Percentiles rank a stretch among this genome's conserved stretches.
These are phyloP conservation scores for Colletotrichum sp. DNA, from an alignment of 2,329 filamentous ascomycete species.

Conservation along the genomic window DNA sequence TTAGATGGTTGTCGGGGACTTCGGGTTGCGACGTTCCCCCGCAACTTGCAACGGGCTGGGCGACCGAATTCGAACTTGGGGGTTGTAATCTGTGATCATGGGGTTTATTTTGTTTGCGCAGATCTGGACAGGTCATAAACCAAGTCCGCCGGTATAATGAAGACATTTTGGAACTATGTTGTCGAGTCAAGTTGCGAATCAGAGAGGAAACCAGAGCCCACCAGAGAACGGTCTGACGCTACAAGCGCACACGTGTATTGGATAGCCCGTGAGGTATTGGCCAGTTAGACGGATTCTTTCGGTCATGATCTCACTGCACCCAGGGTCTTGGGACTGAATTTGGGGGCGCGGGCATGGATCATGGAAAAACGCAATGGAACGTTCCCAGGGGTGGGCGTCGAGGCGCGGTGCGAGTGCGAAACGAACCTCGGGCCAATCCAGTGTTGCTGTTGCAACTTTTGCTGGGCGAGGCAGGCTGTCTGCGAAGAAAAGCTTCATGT, in stretches of 20 bases:
- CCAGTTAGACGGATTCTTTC: neutral
- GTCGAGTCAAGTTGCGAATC: neutral
- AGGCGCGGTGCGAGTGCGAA: neutral
- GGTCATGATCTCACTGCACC: neutral
- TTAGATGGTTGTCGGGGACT: neutral
- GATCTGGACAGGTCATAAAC: neutral
- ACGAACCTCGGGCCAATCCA: conserved; percentile 5
- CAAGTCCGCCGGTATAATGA: neutral
- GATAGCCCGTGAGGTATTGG: neutral
- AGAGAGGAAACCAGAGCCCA: neutral
- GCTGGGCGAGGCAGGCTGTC: neutral
- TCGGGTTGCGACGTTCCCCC: neutral
- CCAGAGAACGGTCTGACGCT: neutral
- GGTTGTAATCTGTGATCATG: neutral
- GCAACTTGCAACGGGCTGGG: neutral
- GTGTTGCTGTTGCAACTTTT: neutral
- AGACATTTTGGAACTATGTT: neutral
- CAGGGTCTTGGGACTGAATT: neutral
- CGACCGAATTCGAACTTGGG: neutral
- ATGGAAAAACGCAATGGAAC: neutral
- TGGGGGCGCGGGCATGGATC: neutral
- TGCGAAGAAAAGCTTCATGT: neutral
- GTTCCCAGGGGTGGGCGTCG: neutral
- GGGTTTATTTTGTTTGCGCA: neutral
- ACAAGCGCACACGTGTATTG: neutral